phyloP scores from a whole-genome alignment of 345 rosid species.

The Bretschneidera sinensis region DNA sequence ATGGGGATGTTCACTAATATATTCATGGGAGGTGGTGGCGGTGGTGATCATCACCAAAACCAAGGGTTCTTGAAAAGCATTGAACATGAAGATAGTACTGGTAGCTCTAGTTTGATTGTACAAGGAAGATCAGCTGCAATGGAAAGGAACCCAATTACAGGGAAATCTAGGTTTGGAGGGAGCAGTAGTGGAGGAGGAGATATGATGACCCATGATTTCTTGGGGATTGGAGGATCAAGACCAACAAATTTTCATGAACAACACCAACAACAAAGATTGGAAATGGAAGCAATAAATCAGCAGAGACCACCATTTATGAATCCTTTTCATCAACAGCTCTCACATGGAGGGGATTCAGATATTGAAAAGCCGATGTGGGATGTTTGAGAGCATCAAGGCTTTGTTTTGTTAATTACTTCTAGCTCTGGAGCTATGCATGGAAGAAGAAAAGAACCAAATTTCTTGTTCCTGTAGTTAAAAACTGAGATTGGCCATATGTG shows the following conservation, averaged over 20 bases:
- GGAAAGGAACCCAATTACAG: slow-evolving; percentile 17
- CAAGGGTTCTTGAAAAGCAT: slow-evolving; percentile 25
- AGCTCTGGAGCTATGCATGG: background rate
- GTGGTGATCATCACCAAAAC: too few relatives aligned
- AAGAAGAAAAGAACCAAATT: background rate
- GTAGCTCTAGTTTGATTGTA: slow-evolving; percentile 16
- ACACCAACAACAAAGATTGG: slow-evolving; percentile 25
- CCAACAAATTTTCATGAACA: slow-evolving; percentile 29
- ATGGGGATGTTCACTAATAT: slow-evolving; percentile 45
- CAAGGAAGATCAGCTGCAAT: slow-evolving; percentile 21
- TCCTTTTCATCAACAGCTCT: slow-evolving; percentile 42
- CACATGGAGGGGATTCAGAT: slow-evolving; percentile 35
- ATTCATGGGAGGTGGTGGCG: slow-evolving; percentile 26
- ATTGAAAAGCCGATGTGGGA: slow-evolving; percentile 59
- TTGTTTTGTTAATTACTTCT: background rate
- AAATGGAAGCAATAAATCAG: slow-evolving; percentile 40
- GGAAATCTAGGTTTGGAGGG: slow-evolving; percentile 27
- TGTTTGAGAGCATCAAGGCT: slow-evolving; percentile 25
- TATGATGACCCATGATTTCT: slow-evolving; percentile 47
- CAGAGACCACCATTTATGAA: slow-evolving; percentile 37
- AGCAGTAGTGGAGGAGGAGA: slow-evolving; percentile 18
- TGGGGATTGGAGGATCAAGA: slow-evolving; percentile 54
- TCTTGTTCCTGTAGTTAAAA: too few relatives aligned
- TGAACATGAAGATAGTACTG: slow-evolving; percentile 23
- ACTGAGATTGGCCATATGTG: too few relatives aligned